Evolutionary conservation across 352 stramenopile genomes (phyloP), one percentile per base, ranked within the genome.

Genomic region (Phytophthora quininea): DNA sequence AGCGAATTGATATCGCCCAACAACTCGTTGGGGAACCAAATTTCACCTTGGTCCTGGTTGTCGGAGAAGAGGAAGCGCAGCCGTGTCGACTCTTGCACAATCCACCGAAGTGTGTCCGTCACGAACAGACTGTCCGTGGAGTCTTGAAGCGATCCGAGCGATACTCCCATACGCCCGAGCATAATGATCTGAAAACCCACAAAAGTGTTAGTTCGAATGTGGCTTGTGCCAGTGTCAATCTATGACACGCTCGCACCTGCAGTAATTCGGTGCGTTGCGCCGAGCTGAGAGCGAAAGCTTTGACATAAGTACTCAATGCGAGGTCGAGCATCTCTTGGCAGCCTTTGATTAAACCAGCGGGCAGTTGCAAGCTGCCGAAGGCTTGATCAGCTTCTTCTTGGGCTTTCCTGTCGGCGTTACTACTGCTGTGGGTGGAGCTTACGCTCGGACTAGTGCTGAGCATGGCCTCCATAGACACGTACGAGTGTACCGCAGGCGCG

Each of bases 381-480:
- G 61, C 66, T 53, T 76, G 48, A 3, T 51, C 15, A 12, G 30
- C 59, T 43, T 70, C 62, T 35, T 62, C 57, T 35, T 73, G 48
- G 35, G 58, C 32, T 58, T 68, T 63, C 29, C 10, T 70, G 4
- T 33, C 45, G 14, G 9, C 19, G 11, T 24, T 74, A 24, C 3
- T 58, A 40, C 47, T 64, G 1, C 45, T 74, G 30, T 72, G 61
- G 10, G 48, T 64, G 38, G 61, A 69, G 15, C 66, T 67, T 10
- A 74, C 62, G 40, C 62, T 72, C 9, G 71, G 66, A 69, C 71
- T 75, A 6, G 66, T 80, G 32, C 69, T 76, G 29, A 83, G 69
- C 75, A 83, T 83, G 1, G 72, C 75, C 24, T 79, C 58, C 69
- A 83, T 83, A 6, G 75, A 80, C 7, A 80, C 75, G 46, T 83